These are phyloP conservation scores for Penicillium dipodomyicola DNA, from an alignment of 495 filamentous ascomycete genomes.

Conservation along the genomic window DNA sequence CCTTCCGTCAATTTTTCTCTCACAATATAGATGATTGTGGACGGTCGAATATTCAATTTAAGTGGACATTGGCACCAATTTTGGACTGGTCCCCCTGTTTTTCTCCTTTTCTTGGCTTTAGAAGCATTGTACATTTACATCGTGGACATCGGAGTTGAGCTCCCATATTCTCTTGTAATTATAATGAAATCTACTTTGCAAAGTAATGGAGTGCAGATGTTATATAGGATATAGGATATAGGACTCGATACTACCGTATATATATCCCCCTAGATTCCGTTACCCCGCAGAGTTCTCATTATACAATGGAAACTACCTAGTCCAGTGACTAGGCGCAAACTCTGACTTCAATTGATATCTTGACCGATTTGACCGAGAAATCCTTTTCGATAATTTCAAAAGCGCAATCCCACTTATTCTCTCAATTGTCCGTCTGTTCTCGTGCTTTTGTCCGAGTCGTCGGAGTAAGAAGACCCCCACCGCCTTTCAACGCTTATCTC, in stretches of 20 bases:
- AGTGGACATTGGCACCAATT: not conserved
- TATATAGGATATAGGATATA: not conserved
- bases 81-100: not conserved
- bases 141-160: not conserved
- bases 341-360: not conserved
- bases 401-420: not conserved
- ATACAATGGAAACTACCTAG: constrained; percentile 9
- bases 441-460: constrained; percentile 11
- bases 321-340: constrained; percentile 1
- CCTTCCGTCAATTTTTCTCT: constrained; percentile 10
- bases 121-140: constrained; percentile 2
- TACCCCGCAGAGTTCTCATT: constrained; percentile 14
- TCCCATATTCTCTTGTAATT: not conserved
- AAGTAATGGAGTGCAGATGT: not conserved
- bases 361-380: not conserved
- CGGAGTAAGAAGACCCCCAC: constrained; percentile 27
- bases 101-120: not conserved
- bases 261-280: not conserved
- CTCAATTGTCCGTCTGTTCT: not conserved
- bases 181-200: not conserved
- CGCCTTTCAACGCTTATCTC: constrained; percentile 40
- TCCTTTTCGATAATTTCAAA: not conserved
- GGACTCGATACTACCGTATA: not conserved
- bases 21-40: not conserved
- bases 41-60: not conserved